Base-by-base conservation (phyloP, 495 filamentous ascomycete species). In the Aspergillus biplanus region DNA sequence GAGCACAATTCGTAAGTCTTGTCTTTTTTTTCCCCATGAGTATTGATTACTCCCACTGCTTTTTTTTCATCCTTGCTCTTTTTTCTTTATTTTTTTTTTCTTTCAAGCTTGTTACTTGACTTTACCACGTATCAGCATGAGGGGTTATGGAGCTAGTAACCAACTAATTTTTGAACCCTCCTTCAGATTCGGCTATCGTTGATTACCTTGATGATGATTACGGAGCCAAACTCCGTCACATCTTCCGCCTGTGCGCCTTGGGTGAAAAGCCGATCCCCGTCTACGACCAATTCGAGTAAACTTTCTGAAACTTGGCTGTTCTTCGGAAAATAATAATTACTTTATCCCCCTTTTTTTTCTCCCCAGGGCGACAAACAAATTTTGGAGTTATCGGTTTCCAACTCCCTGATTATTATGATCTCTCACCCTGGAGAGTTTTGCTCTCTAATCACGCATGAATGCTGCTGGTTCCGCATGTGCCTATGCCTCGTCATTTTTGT, bases 261-360 rank as follows among this genome's bases (percentile, higher is more conserved):
- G 80, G 74, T 52, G 82, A 85, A 71, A 80, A 81, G 66, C 82
- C 82, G 5, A 77, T 83, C 47, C 78, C 82, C 7, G 81, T 83
- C 52, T 76, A 78, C 48, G 79, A 82, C 59, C 70, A 78, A 52
- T 78, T 76, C 56, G 73, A 77, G 64, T 74, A 71, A 66, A 55
- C 35, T 59, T 35, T 58, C 33, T 18, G 33, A 39, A 58, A 39
- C 47, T 50, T 18, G 16, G 39, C 15, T 50, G 18, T 27, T 27
- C 16, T 31, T 18, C 11, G 27, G 27, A 50, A 49, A 49, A 49
- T 21, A 50, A 50, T 4, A 11, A 44, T 44, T 4, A 44, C 16
- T 52, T 58, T 15, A 54, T 33, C 42, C 39, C 56, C 9, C 12
- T 47, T 47, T 27, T 60, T 67, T 56, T 37, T 55, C 49, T n/a